Base-by-base conservation (phyloP, 2,329 filamentous ascomycete species). In the Colletotrichum salicis region DNA sequence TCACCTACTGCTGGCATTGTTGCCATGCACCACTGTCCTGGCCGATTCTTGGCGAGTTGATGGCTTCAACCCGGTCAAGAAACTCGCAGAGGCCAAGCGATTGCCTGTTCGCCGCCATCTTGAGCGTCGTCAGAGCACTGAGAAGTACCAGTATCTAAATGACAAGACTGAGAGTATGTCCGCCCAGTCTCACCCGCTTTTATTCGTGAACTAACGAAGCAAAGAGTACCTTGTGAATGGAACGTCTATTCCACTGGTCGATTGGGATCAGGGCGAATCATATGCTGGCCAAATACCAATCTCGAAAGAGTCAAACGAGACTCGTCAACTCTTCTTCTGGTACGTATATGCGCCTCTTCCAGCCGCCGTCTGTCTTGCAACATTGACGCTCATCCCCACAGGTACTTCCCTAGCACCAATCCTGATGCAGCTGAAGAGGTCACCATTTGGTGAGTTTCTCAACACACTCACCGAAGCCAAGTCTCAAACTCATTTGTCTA, bases 231-330 rank as follows among this genome's bases (percentile, higher is more conserved):
- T 86, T 22, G 89, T 93, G 54, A 88, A 94, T 75, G 90, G 92
- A 2, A 86, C 84, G 2, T 84, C 81, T 1, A 88, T 94, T 64
- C 93, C 93, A 0, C 90, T 93, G n/a, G 90, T 94, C 0, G 78
- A 86, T 41, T 95, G 93, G 74, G 92, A 94, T 72, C 82, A 93
- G 48, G 87, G 88, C 59, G 90, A 92, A 79, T 90, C 87, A 0
- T 92, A 92, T 75, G 87, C 90, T 35, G 90, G 90, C n/a, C 78
- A 88, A n/a, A 78, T 92, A 41, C 89, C 90, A 5, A 89, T 92
- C 67, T 86, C 85, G 2, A 70, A 67, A 2, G 79, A 82, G 10
- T 35, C 64, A 37, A 77, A 83, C 19, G 78, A 83, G 0, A 78
- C 87, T 33, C 89, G 89, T 77, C 79, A 91, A 72, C 79, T 92